Percentiles rank a stretch among this genome's conserved stretches.
phyloP scores from a whole-genome alignment of 2,329 filamentous ascomycete species.

The Pseudonectria foliicola region DNA sequence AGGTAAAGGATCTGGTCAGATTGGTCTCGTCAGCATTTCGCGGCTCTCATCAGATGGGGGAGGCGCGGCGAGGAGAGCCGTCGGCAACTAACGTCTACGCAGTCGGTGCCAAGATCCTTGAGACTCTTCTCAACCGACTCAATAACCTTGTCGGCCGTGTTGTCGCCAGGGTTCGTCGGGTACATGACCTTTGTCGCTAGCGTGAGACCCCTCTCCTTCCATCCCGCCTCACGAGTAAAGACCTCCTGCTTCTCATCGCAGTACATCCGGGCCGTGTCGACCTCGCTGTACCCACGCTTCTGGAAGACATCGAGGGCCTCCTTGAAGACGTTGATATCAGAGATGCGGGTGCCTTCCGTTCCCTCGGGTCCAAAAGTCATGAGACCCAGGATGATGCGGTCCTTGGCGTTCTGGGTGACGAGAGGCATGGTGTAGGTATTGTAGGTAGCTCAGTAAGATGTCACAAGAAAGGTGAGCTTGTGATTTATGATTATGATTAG shows the following conservation, averaged over 20 bases:
- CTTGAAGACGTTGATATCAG: slow-evolving; percentile 58
- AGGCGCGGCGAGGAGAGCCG: background rate
- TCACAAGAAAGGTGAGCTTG: too few species aligned
- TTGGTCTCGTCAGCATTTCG: slow-evolving; percentile 3
- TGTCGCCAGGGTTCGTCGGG: slow-evolving; percentile 49
- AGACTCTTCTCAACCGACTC: slow-evolving; percentile 61
- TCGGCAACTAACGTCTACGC: slow-evolving; percentile 52
- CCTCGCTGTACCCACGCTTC: slow-evolving; percentile 70
- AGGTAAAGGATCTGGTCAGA: slow-evolving; percentile 30
- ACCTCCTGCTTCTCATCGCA: slow-evolving; percentile 67
- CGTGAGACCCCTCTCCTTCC: slow-evolving; percentile 71
- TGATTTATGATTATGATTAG: too few species aligned
- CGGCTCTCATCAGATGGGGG: background rate
- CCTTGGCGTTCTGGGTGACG: slow-evolving; percentile 39
- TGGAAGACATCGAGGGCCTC: slow-evolving; percentile 69
- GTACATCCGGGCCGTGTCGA: slow-evolving; percentile 78
- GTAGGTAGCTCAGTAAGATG: too few species aligned
- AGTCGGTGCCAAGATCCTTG: slow-evolving; percentile 64
- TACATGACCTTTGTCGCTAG: slow-evolving; percentile 73
- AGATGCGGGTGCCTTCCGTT: slow-evolving; percentile 61
- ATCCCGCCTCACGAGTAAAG: slow-evolving; percentile 66
- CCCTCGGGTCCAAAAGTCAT: slow-evolving; percentile 75
- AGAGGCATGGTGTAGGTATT: slow-evolving; percentile 37
- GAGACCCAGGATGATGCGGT: slow-evolving; percentile 71
- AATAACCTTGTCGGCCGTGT: slow-evolving; percentile 57